A percentile compares a stretch with the other conserved stretches of the same genome.
phyloP scores from a whole-genome alignment of 192 early-diverging fungal genomes.

The Mortierella antarctica region DNA sequence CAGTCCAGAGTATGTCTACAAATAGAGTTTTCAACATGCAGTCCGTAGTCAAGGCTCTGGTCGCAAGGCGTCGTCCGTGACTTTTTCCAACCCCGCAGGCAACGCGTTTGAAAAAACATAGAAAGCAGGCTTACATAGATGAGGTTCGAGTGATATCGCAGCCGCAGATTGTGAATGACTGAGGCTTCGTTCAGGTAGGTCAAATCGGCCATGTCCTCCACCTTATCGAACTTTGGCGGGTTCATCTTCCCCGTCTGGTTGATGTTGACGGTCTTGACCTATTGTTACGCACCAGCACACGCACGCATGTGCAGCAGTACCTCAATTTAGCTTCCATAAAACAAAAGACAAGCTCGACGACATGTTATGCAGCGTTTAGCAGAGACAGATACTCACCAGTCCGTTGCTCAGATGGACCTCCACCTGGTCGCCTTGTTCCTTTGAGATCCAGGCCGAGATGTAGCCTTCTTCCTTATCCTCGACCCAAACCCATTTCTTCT shows the following conservation, averaged over 20 bases:
- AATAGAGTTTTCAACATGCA: neutral
- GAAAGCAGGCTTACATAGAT: conserved; percentile 82
- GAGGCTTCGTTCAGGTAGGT: conserved; percentile 98
- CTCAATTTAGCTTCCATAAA: neutral
- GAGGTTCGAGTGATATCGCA: conserved; percentile 89
- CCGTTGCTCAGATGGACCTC: conserved; percentile 83
- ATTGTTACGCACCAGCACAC: neutral
- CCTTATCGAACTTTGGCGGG: conserved; percentile 98
- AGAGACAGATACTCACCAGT: conserved; percentile 61
- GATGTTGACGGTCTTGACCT: conserved; percentile 79
- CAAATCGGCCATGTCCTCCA: conserved; percentile 98
- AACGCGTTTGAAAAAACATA: neutral
- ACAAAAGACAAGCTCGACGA: neutral
- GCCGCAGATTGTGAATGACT: conserved; percentile 95
- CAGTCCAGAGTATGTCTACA: conserved; percentile 97
- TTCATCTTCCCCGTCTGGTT: conserved; percentile 97
- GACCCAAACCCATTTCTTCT: conserved; percentile 99
- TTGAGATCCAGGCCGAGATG: conserved; percentile 84
- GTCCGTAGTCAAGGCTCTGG: neutral
- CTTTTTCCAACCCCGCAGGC: too few relatives aligned
- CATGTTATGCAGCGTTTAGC: neutral
- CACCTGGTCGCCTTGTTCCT: conserved; percentile 75
- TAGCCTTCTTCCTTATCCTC: conserved; percentile 92
- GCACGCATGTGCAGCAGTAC: neutral
- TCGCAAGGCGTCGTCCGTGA: neutral